A percentile compares a stretch with the other conserved stretches of the same genome.
Conservation (phyloP, 495 filamentous ascomycete species). For the Glarea lozoyensis region DNA sequence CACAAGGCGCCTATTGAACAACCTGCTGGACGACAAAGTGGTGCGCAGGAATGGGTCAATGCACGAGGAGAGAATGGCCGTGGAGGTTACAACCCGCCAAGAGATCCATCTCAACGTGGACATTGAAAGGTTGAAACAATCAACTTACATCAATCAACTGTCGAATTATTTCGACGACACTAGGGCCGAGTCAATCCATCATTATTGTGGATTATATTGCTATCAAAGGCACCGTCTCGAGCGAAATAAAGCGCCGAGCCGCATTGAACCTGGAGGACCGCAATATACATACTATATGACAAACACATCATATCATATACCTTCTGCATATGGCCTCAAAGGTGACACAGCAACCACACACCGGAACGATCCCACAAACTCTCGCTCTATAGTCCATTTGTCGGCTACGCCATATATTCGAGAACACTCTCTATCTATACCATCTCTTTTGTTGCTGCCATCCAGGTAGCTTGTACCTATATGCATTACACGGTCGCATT, state of each 20-base stretch:
- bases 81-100: conserved; percentile 12
- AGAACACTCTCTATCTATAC: conserved; percentile 8
- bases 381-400: conserved; percentile 1
- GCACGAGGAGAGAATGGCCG: conserved; percentile 48
- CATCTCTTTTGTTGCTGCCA: not conserved
- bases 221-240: not conserved
- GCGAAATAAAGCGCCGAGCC: conserved; percentile 9
- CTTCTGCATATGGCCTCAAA: too few species aligned
- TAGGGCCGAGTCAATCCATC: not conserved
- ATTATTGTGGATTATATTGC: conserved; percentile 3
- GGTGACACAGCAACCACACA: not conserved
- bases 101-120: conserved; percentile 19
- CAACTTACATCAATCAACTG: not conserved
- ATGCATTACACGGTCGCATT: conserved; percentile 15
- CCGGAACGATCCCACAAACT: not conserved
- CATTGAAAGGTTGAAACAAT: conserved; percentile 11
- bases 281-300: too few species aligned
- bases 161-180: not conserved
- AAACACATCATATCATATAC: too few species aligned
- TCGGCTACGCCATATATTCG: not conserved
- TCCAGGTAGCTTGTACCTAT: conserved; percentile 16
- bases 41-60: conserved; percentile 54
- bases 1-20: conserved; percentile 43
- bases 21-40: conserved; percentile 47
- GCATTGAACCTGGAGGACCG: not conserved